Base-by-base conservation (phyloP, 2,329 filamentous ascomycete species). In the Pseudogymnoascus sp. region DNA sequence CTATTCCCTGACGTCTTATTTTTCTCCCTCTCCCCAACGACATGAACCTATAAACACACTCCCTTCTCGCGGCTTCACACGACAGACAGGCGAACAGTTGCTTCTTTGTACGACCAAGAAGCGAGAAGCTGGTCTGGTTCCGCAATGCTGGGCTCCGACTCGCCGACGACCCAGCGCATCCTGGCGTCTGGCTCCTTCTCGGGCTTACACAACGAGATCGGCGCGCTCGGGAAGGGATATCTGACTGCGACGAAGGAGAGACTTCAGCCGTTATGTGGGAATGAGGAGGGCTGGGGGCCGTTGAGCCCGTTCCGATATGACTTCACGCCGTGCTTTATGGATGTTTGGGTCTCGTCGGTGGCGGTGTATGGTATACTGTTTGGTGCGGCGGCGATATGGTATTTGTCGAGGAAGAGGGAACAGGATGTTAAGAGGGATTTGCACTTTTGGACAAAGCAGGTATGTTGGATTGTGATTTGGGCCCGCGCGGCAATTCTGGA, bases 261-360 rank as follows among this genome's bases (percentile, higher is more conserved):
- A 21, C 59, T 60, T 68, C 89, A 96, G 74, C 86, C 90, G 64
- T 80, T 97, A 75, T 97, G 93, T 78, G 86, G 89, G 75, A 95
- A 96, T 77, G 80, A 82, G 62, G 93, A 97, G 77, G 96, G 95
- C 71, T 99, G 95, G 95, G 96, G 96, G 1, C 95, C 95, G 21
- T 74, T 99, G 73, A 97, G 92, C 76, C 87, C 88, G 37, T 82
- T 87, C 68, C 84, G 93, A 75, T 97, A 91, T 76, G 95, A 99
- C 78, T 92, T 99, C 72, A 97, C 95, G 14, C 93, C 95, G 42
- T 99, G 95, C 79, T 99, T 99, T 74, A 87, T 97, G 71, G 96
- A 99, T 74, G 85, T 96, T 21, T 93, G 91, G 85, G 85, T 97
- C 64, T 85, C 89, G 36, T 78, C 82, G 1, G 90, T 96, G 28